A percentile compares a stretch with the other conserved stretches of the same genome.
These are phyloP conservation scores for Jamesozyma rosinii DNA, from an alignment of 805 yeast genomes.

Conservation along the genomic window DNA sequence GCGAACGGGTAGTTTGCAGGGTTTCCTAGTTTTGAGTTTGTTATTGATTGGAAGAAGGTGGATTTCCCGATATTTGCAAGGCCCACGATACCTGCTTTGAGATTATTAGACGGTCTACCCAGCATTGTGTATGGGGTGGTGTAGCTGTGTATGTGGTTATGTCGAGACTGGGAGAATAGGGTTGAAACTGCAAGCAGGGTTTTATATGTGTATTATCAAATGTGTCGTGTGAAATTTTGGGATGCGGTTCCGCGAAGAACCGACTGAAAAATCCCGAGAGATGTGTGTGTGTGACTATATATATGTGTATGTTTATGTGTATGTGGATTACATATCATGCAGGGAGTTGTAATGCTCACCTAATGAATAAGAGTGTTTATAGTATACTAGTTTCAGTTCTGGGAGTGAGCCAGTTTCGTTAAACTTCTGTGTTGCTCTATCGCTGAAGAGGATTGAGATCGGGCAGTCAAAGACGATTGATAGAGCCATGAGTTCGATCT, in stretches of 20 bases:
- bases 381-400: conserved; percentile 64
- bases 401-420: conserved; percentile 50
- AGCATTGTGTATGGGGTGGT: too few relatives aligned
- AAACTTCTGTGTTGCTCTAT: conserved; percentile 54
- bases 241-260: too few relatives aligned
- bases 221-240: too few relatives aligned
- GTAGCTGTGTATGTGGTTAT: too few relatives aligned
- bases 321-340: conserved; percentile 40
- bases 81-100: conserved; percentile 87
- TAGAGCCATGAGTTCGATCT: conserved; percentile 78
- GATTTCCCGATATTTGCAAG: conserved; percentile 93
- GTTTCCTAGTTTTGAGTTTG: conserved; percentile 83
- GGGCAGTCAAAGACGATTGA: conserved; percentile 63
- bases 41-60: conserved; percentile 94
- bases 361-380: conserved; percentile 74
- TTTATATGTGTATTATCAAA: too few relatives aligned
- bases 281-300: background rate
- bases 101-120: conserved; percentile 69
- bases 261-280: too few relatives aligned
- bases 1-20: conserved; percentile 99
- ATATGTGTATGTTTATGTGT: background rate
- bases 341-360: conserved; percentile 94
- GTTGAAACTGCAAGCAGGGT: too few relatives aligned
- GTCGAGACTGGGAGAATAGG: too few relatives aligned
- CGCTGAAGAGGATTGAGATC: conserved; percentile 69